Evolutionary conservation across 805 yeast species (phyloP).

Genomic region (Kazachstania kunashirensis): DNA sequence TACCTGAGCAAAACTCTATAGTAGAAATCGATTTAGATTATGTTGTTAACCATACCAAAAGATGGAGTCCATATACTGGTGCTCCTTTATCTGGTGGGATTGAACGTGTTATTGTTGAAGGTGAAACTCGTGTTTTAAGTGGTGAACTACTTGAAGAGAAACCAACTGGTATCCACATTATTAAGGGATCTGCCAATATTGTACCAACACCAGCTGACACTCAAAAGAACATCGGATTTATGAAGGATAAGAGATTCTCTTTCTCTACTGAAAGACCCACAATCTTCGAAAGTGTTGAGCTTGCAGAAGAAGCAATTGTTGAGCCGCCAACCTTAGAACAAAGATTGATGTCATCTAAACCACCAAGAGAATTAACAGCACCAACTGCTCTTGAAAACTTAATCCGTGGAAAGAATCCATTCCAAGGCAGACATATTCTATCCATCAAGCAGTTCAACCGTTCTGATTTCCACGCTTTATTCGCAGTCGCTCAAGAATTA

Average conservation of each 20-base stretch:
- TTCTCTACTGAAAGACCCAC: slow-evolving; percentile 36
- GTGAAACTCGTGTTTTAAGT: slow-evolving; percentile 75
- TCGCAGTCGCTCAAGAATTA: slow-evolving; percentile 97
- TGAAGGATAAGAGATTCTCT: slow-evolving; percentile 37
- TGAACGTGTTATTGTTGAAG: slow-evolving; percentile 75
- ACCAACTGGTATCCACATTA: slow-evolving; percentile 53
- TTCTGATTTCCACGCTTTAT: slow-evolving; percentile 82
- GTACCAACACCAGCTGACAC: slow-evolving; percentile 25
- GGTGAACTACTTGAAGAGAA: slow-evolving; percentile 55
- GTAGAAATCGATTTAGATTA: slow-evolving; percentile 76
- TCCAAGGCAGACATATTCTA: slow-evolving; percentile 76
- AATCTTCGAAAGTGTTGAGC: slow-evolving; percentile 30
- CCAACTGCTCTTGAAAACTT: slow-evolving; percentile 71
- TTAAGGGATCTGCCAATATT: slow-evolving; percentile 33
- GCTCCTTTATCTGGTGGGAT: slow-evolving; percentile 66
- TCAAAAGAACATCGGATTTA: slow-evolving; percentile 20
- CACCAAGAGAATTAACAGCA: slow-evolving; percentile 62
- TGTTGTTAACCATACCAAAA: slow-evolving; percentile 36
- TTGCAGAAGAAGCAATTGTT: slow-evolving; percentile 43
- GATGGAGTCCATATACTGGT: slow-evolving; percentile 48
- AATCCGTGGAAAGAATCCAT: slow-evolving; percentile 79
- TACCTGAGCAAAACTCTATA: slow-evolving; percentile 61
- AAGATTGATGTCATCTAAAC: slow-evolving; percentile 57
- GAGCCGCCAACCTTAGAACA: slow-evolving; percentile 35
- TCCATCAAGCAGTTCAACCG: slow-evolving; percentile 84